A percentile compares a stretch with the other conserved stretches of the same genome.
phyloP scores from a whole-genome alignment of 345 rosid genomes.

The Corymbia maculata region DNA sequence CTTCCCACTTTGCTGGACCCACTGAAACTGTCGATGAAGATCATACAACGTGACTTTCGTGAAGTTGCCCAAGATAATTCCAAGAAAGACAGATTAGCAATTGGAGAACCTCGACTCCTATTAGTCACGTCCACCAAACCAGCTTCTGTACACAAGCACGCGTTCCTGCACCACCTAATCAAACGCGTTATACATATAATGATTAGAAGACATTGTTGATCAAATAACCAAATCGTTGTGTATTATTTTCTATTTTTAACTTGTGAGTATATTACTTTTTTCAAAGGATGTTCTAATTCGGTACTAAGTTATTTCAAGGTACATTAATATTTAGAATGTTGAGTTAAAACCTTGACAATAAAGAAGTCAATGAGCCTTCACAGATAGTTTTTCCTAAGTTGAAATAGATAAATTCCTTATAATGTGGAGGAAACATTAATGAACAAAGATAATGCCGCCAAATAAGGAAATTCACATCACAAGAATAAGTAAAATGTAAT shows the following conservation, averaged over 20 bases:
- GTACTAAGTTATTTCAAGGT: neutral
- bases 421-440: neutral
- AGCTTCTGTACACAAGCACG: neutral
- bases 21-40: no score
- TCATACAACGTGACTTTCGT: no score
- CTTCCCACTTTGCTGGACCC: fast-evolving
- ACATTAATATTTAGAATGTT: no score
- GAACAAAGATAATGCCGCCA: neutral
- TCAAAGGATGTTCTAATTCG: neutral
- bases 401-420: neutral
- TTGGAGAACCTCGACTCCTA: no score
- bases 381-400: no score
- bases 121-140: no score
- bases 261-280: neutral
- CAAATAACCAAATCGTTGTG: neutral
- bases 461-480: neutral
- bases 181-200: neutral
- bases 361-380: neutral
- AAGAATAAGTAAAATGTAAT: no score
- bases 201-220: neutral
- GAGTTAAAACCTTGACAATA: no score
- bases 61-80: no score
- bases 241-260: no score
- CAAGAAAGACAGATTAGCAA: no score
- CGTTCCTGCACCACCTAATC: neutral